A percentile compares a stretch with the other conserved stretches of the same genome.
Evolutionary conservation across 805 yeast genomes (phyloP).

Genomic region (Barnettozyma botsteinii): DNA sequence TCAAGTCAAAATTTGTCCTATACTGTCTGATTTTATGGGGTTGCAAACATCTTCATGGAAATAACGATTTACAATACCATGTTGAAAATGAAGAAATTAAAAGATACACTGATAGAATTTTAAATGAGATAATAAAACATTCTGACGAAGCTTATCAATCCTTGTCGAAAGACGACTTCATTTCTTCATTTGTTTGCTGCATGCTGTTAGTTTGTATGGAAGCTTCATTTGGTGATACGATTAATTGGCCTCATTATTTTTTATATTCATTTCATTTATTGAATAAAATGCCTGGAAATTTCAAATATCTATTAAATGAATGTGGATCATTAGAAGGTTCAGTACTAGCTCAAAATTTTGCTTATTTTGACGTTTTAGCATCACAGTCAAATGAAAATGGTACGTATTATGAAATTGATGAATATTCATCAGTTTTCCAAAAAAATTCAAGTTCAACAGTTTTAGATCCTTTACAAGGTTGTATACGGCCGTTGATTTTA

Average conservation of each 20-base stretch:
- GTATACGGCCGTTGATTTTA: constrained; percentile 20
- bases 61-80: constrained; percentile 9
- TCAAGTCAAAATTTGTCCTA: constrained; percentile 36
- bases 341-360: constrained; percentile 23
- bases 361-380: constrained; percentile 21
- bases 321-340: constrained; percentile 15
- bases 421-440: constrained; percentile 15
- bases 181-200: constrained; percentile 14
- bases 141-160: constrained; percentile 4
- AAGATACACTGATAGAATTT: constrained; percentile 5
- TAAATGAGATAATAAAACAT: constrained; percentile 3
- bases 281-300: constrained; percentile 20
- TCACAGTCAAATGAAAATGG: constrained; percentile 26
- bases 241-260: constrained; percentile 19
- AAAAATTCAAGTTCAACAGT: neutral
- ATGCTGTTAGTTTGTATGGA: constrained; percentile 21
- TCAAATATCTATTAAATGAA: constrained; percentile 12
- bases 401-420: constrained; percentile 21
- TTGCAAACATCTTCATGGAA: constrained; percentile 24
- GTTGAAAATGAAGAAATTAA: constrained; percentile 16
- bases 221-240: constrained; percentile 22
- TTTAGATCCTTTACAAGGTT: constrained; percentile 23
- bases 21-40: constrained; percentile 51
- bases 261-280: constrained; percentile 13
- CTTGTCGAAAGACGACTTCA: constrained; percentile 15